Evolutionary conservation across 1,284 basidiomycete species (phyloP).

Genomic region (Rhizopogon hawkerae): DNA sequence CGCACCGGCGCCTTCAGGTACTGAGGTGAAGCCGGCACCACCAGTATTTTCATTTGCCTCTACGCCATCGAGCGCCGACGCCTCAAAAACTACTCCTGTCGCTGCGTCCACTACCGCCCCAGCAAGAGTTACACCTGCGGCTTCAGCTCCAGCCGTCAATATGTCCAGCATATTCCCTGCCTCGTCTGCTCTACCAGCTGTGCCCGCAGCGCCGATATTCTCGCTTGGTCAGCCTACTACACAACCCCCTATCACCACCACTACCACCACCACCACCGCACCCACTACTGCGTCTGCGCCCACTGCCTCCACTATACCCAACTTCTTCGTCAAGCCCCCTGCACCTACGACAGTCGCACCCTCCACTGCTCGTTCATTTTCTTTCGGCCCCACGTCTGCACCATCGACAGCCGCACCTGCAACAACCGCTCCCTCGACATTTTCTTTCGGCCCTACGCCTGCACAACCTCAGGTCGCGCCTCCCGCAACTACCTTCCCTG

Average conservation of each 20-base stretch:
- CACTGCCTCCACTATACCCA: constrained; percentile 15
- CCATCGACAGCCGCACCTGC: constrained; percentile 3
- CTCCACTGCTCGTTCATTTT: constrained; percentile 5
- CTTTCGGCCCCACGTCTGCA: constrained; percentile 1
- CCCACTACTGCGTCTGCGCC: constrained; percentile 11
- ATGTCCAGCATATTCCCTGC: constrained; percentile 8
- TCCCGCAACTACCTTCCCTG: constrained; percentile 7
- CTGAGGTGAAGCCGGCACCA: constrained; percentile 14
- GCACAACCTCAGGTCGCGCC: neutral
- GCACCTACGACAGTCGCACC: constrained; percentile 1
- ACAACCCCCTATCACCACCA: constrained; percentile 9
- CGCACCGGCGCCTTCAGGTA: constrained; percentile 1
- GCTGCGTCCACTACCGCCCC: constrained; percentile 9
- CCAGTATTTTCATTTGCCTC: constrained; percentile 12
- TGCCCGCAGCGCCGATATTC: constrained; percentile 9
- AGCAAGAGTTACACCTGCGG: constrained; percentile 11
- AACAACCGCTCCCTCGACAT: constrained; percentile 5
- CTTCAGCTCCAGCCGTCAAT: constrained; percentile 8
- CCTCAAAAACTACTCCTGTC: constrained; percentile 11
- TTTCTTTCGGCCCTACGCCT: constrained; percentile 4
- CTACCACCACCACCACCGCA: constrained; percentile 7
- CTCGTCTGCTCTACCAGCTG: constrained; percentile 1
- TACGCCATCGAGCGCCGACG: constrained; percentile 6
- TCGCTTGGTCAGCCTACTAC: constrained; percentile 14
- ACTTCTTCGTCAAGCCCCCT: constrained; percentile 20